Base-by-base conservation (phyloP, 2,329 filamentous ascomycete species). In the Curvularia lunata region DNA sequence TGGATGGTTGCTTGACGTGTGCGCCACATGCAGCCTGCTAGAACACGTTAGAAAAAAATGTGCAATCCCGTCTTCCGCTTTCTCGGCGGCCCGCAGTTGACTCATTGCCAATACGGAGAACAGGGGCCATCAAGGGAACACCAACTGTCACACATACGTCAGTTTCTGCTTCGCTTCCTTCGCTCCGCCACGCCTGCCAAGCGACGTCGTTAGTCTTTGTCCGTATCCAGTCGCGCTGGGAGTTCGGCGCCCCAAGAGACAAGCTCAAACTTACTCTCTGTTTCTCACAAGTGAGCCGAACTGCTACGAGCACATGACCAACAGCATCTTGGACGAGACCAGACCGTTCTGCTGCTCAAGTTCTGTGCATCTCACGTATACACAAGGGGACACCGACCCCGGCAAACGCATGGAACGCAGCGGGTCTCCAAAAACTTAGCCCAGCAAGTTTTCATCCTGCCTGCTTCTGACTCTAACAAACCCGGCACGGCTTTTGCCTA, bases 1-100 rank as follows among this genome's bases (percentile, higher is more conserved):
- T 56, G 63, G 66, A 56, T 58, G 65, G 56, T 59, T 59, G 54
- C 64, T 49, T 42, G 32, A 49, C 28, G 37, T 40, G 41, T 42
- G 16, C 47, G 30, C n/a, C 27, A 38, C 46, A 40, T 54, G 52
- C 48, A 42, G 13, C 38, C 48, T 18, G 45, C 28, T 52, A n/a
- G 40, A 57, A 30, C 30, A 51, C 40, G 34, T 3, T 50, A 41
- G 28, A 50, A 30, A 30, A 30, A 30, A 30, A 23, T n/a, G n/a
- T 45, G 27, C 32, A 23, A 32, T 45, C 37, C 27, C 34, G 41
- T 28, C 43, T 54, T 41, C 40, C 21, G 40, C 16, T 6, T 48
- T 37, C n/a, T 21, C 34, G 51, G 46, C 46, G 43, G 47, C 38
- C 40, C 51, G 52, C 34, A 41, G 41, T 54, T 28, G 32, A 41